Conservation (phyloP, 1,284 basidiomycete species). For the Ganoderma multipileum region DNA sequence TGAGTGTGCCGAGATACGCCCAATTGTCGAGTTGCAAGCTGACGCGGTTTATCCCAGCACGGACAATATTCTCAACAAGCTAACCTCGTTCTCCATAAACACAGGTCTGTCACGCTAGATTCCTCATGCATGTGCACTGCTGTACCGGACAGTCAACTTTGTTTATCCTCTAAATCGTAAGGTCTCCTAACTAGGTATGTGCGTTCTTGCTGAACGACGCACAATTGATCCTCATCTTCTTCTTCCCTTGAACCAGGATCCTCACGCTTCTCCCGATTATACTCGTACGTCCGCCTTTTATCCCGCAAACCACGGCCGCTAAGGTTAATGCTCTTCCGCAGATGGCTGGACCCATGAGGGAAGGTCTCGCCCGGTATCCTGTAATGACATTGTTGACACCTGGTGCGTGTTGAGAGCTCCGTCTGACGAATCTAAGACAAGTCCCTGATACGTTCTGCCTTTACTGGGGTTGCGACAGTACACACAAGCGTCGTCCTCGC, state of each 20-base stretch:
- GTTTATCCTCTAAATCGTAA: neutral
- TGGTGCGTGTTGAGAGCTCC: too few species aligned
- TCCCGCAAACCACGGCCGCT: neutral
- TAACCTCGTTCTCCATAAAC: slow-evolving; percentile 3
- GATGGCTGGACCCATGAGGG: neutral
- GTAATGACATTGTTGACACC: neutral
- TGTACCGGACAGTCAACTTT: neutral
- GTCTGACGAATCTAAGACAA: too few species aligned
- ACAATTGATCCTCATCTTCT: neutral
- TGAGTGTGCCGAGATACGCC: neutral
- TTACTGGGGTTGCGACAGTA: neutral
- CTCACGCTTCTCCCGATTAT: neutral
- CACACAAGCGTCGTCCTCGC: neutral
- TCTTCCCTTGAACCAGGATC: neutral
- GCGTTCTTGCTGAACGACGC: too few species aligned
- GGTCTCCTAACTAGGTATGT: neutral
- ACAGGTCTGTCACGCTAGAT: neutral
- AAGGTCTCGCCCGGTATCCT: neutral
- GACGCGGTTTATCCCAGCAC: neutral
- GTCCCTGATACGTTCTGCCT: neutral
- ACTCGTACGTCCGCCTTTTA: neutral
- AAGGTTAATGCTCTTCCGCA: neutral
- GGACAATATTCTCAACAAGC: neutral
- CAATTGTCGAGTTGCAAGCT: neutral
- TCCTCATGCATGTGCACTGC: neutral